phyloP scores from a whole-genome alignment of 2,329 filamentous ascomycete genomes.

The Helotiales sp. region DNA sequence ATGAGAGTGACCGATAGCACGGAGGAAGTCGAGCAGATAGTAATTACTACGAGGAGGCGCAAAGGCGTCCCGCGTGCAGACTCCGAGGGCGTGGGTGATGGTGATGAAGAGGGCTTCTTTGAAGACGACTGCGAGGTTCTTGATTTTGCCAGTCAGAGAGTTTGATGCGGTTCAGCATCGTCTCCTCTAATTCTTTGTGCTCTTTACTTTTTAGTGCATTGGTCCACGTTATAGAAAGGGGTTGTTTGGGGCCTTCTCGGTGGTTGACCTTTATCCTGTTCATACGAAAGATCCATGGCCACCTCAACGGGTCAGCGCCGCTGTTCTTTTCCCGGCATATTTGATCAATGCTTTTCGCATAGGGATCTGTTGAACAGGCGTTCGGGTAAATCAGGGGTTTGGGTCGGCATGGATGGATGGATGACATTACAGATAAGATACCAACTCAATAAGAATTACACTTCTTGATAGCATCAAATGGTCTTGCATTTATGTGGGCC shows the following conservation, averaged over 20 bases:
- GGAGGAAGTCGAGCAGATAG: conserved; percentile 67
- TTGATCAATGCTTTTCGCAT: conserved; percentile 11
- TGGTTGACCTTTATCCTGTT: conserved; percentile 14
- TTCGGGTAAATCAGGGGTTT: conserved; percentile 10
- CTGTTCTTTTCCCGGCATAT: conserved; percentile 1
- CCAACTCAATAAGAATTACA: conserved; percentile 19
- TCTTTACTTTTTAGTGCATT: conserved; percentile 2
- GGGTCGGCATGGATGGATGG: conserved; percentile 2
- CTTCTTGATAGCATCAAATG: neutral
- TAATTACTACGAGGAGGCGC: conserved; percentile 76
- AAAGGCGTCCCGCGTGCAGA: conserved; percentile 52
- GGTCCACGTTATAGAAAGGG: conserved; percentile 14
- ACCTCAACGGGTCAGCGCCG: conserved; percentile 20
- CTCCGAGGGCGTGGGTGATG: conserved; percentile 43
- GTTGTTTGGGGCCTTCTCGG: conserved; percentile 15
- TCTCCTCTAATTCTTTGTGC: neutral
- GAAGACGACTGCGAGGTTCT: conserved; percentile 91
- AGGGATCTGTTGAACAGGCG: conserved; percentile 12
- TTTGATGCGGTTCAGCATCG: conserved; percentile 38
- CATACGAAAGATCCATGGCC: conserved; percentile 13
- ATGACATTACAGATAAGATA: conserved; percentile 19
- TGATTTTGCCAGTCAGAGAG: conserved; percentile 76
- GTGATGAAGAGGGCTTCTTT: conserved; percentile 78
- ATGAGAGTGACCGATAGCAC: conserved; percentile 52
- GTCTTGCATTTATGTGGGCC: neutral